Conservation (phyloP, 2,329 filamentous ascomycete species). For the Aspergillus sp. region DNA sequence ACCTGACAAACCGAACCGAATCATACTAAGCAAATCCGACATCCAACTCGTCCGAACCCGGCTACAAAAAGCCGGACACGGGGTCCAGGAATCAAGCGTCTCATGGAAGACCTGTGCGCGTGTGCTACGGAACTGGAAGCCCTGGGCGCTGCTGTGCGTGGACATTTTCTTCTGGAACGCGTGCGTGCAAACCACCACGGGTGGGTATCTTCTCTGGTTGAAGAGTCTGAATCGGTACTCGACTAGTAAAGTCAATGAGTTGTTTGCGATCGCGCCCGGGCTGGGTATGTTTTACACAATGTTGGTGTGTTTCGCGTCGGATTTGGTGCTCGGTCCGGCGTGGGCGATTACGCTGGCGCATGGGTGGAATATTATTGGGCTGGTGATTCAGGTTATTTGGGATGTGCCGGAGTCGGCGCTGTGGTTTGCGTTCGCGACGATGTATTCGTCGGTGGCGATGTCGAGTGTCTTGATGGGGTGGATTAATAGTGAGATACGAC, state of each 20-base stretch:
- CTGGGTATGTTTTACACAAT: slow-evolving; percentile 61
- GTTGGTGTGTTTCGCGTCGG: slow-evolving; percentile 57
- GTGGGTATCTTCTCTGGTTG: slow-evolving; percentile 60
- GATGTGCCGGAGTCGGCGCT: slow-evolving; percentile 56
- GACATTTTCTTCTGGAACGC: slow-evolving; percentile 62
- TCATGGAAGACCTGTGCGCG: slow-evolving; percentile 30
- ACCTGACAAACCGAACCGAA: slow-evolving; percentile 52
- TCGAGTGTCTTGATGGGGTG: slow-evolving; percentile 60
- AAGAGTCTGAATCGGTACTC: slow-evolving; percentile 56
- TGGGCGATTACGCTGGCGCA: slow-evolving; percentile 59
- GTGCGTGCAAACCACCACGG: slow-evolving; percentile 50
- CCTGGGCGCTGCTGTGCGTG: slow-evolving; percentile 55
- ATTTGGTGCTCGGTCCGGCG: slow-evolving; percentile 55
- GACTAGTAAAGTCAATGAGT: slow-evolving; percentile 52
- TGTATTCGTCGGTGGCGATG: slow-evolving; percentile 54
- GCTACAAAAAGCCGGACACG: slow-evolving; percentile 27
- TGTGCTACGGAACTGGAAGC: slow-evolving; percentile 48
- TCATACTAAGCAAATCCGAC: slow-evolving; percentile 52
- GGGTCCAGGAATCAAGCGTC: slow-evolving; percentile 19
- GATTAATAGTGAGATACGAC: slow-evolving; percentile 54
- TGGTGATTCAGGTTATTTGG: slow-evolving; percentile 59
- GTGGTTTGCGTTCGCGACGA: slow-evolving; percentile 58
- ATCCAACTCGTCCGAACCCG: slow-evolving; percentile 52
- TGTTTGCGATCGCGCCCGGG: slow-evolving; percentile 56
- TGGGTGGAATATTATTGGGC: slow-evolving; percentile 55